Base-by-base conservation (phyloP, 1,284 basidiomycete genomes). In the Leccinum glutinopallens region DNA sequence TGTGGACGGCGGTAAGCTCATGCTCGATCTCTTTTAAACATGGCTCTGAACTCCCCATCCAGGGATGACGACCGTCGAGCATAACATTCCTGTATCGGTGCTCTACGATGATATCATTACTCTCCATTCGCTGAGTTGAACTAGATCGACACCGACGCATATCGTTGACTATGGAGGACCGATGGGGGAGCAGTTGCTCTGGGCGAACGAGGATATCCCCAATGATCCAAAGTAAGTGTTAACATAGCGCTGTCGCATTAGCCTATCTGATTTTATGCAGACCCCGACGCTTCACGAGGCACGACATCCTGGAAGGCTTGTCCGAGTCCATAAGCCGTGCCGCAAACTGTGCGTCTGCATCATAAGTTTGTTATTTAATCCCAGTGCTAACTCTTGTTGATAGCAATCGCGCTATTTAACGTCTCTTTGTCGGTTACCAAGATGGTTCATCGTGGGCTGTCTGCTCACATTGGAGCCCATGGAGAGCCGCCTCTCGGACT, bases 21-120 rank as follows among this genome's bases (percentile, higher is more conserved):
- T 17, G n/a, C 5, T 33, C 5, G 32, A 58, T 19, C 5, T 25
- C 9, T 25, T 29, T 25, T 13, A n/a, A 32, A 25, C 15, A 46
- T 39, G 7, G 33, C 49, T 59, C 55, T 73, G 61, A 74, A 39
- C 4, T 59, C 12, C 25, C 3, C 29, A 49, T 35, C 7, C 60
- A 91, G 89, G 89, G 15, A 91, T 91, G 89, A 90, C 89, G 1
- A 90, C 89, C 0, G 76, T 91, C n/a, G 90, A 91, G 71, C 89
- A 91, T 68, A 78, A 87, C 8, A 71, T 91, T 22, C 90, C 90
- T 4, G 78, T 90, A 5, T 83, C 89, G 1, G 76, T 77, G 17
- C 78, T 91, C 7, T 90, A 87, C 69, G 87, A 91, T n/a, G 89
- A 91, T 67, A 78, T 90, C 59, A 70, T 86, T 22, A 86, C 78